Evolutionary conservation across 352 stramenopile genomes (phyloP).

Genomic region (Phytophthora gonapodyides): DNA sequence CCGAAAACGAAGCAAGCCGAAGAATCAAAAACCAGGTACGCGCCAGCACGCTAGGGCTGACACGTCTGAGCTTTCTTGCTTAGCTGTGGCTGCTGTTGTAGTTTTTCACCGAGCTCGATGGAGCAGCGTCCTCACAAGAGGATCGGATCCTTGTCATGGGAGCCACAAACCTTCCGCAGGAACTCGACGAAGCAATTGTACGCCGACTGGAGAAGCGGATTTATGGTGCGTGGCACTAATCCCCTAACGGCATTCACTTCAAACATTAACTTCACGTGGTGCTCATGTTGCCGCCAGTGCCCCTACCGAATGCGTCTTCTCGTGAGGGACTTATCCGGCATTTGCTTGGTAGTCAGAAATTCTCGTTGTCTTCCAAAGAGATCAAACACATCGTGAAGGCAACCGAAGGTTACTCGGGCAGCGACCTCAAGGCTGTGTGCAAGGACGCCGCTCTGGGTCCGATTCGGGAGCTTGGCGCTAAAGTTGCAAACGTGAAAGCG

Average conservation of each 20-base stretch:
- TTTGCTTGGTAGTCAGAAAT: constrained; percentile 60
- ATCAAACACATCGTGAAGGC: constrained; percentile 67
- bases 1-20: constrained; percentile 86
- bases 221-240: constrained; percentile 60
- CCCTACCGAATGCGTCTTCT: constrained; percentile 62
- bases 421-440: constrained; percentile 93
- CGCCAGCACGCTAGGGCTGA: background rate
- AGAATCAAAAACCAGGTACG: constrained; percentile 90
- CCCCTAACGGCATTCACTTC: background rate
- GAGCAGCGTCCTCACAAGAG: constrained; percentile 64
- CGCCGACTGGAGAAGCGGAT: constrained; percentile 88
- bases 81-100: constrained; percentile 21
- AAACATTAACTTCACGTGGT: too few species aligned
- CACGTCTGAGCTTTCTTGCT: background rate
- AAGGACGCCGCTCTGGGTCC: constrained; percentile 94
- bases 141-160: constrained; percentile 90
- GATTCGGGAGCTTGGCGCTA: constrained; percentile 78
- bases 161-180: constrained; percentile 85
- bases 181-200: constrained; percentile 89
- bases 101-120: constrained; percentile 91
- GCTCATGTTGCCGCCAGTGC: constrained; percentile 48
- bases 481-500: constrained; percentile 55
- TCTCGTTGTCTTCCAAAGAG: constrained; percentile 59
- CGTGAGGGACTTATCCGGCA: constrained; percentile 61
- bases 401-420: constrained; percentile 87